phyloP scores from a whole-genome alignment of 371 early-diverging fungal species.

The Caulochytrium protostelioides region DNA sequence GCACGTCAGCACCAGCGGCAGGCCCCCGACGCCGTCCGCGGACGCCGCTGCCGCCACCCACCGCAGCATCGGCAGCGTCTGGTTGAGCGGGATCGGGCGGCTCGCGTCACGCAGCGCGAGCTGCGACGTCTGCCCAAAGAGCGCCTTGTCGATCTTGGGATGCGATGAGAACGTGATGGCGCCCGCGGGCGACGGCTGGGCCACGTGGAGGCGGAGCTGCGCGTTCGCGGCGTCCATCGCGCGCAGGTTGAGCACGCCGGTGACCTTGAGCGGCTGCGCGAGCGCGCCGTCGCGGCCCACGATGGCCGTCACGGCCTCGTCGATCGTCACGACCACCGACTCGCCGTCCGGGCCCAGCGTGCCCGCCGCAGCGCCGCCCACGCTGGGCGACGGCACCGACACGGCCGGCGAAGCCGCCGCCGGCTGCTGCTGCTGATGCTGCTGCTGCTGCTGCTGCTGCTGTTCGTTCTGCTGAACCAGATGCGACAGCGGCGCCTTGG shows the following conservation, averaged over 20 bases:
- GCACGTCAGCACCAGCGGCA: conserved; percentile 48
- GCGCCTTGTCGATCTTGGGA: conserved; percentile 86
- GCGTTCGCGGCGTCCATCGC: conserved; percentile 41
- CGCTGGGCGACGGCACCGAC: neutral
- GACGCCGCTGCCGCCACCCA: conserved; percentile 23
- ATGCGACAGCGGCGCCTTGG: conserved; percentile 1
- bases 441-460: conserved; percentile 1
- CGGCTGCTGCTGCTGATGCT: conserved; percentile 3
- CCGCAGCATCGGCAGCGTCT: conserved; percentile 59
- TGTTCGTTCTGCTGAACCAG: neutral
- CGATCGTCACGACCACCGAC: conserved; percentile 48
- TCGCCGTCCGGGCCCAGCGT: neutral
- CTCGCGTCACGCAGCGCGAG: conserved; percentile 58
- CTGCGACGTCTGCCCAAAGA: conserved; percentile 43
- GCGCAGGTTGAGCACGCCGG: conserved; percentile 63
- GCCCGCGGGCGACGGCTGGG: neutral
- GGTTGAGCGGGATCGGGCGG: conserved; percentile 66
- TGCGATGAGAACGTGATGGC: conserved; percentile 42
- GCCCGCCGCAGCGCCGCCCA: neutral
- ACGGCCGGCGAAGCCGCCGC: conserved; percentile 3
- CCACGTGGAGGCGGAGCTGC: conserved; percentile 25
- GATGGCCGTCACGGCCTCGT: conserved; percentile 58
- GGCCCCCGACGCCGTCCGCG: neutral
- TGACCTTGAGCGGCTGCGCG: conserved; percentile 67
- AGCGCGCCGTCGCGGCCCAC: conserved; percentile 82